Percentiles rank a stretch among this genome's conserved stretches.
Conservation (phyloP, 129 eudicot genomes). For the Centaurea solstitialis region DNA sequence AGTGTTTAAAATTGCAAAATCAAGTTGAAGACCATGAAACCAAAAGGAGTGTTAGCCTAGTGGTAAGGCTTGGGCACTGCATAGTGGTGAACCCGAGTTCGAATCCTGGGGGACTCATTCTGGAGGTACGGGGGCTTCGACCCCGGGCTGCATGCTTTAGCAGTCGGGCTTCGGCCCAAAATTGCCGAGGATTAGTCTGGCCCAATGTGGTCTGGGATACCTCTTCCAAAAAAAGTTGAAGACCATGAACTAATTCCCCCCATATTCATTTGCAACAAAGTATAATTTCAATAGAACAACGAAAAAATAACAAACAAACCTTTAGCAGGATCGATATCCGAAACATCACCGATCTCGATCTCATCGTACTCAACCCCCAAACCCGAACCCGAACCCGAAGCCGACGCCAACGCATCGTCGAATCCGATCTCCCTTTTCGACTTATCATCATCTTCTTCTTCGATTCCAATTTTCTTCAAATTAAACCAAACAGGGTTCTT, state of each 20-base stretch:
- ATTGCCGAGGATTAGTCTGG: too few relatives aligned
- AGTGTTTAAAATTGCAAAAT: too few relatives aligned
- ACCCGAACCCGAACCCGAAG: slow-evolving; percentile 34
- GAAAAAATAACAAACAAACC: slow-evolving; percentile 37
- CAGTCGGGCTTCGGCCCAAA: too few relatives aligned
- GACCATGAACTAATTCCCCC: background rate
- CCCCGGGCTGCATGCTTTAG: too few relatives aligned
- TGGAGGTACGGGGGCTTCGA: too few relatives aligned
- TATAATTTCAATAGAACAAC: background rate
- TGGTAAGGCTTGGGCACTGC: too few relatives aligned
- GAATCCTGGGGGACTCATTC: too few relatives aligned
- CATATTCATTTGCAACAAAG: background rate
- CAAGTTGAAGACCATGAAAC: too few relatives aligned
- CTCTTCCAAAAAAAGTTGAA: too few relatives aligned
- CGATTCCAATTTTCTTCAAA: slow-evolving; percentile 30
- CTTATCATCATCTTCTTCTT: slow-evolving; percentile 13
- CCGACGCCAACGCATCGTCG: slow-evolving; percentile 43
- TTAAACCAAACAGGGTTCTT: slow-evolving; percentile 70
- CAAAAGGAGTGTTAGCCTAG: too few relatives aligned
- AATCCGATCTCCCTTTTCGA: slow-evolving; percentile 18
- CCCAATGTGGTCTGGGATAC: too few relatives aligned
- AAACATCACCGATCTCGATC: slow-evolving; percentile 38
- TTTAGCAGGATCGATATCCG: slow-evolving; percentile 67
- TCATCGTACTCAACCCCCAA: slow-evolving; percentile 37
- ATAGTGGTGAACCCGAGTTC: too few relatives aligned